A percentile compares a stretch with the other conserved stretches of the same genome.
These are phyloP conservation scores for Amylocystis lapponica DNA, from an alignment of 768 basidiomycete genomes.

Conservation along the genomic window DNA sequence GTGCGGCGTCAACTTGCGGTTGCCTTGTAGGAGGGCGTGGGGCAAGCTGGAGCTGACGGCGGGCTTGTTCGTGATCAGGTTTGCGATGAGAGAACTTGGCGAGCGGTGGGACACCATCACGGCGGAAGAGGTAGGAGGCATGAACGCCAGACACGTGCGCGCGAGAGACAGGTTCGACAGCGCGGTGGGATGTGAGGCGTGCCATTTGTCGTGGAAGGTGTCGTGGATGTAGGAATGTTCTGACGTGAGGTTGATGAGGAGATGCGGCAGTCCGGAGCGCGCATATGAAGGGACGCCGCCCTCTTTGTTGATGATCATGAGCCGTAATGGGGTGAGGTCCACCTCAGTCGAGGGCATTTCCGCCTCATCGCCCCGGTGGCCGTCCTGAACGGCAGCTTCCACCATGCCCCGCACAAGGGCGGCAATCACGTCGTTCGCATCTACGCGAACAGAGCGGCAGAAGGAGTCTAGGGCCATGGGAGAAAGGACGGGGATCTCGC, in stretches of 20 bases:
- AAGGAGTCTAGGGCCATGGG: conserved; percentile 91
- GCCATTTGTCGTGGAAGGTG: conserved; percentile 80
- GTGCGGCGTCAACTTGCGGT: conserved; percentile 78
- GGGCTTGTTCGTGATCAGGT: conserved; percentile 97
- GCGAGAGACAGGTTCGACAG: conserved; percentile 83
- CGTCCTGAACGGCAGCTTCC: conserved; percentile 45
- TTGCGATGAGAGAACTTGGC: conserved; percentile 90
- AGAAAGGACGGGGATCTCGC: conserved; percentile 94
- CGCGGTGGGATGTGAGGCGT: conserved; percentile 72
- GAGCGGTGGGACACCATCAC: conserved; percentile 98
- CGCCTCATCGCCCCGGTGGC: conserved; percentile 28
- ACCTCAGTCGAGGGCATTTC: conserved; percentile 41
- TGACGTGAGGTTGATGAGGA: conserved; percentile 88
- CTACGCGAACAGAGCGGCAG: conserved; percentile 79
- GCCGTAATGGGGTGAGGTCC: conserved; percentile 88
- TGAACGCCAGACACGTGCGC: conserved; percentile 79
- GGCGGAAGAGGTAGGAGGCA: conserved; percentile 92
- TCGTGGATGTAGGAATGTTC: conserved; percentile 81
- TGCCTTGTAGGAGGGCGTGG: conserved; percentile 85
- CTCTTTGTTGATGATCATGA: conserved; percentile 97
- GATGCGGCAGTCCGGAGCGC: conserved; percentile 88
- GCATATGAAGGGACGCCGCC: conserved; percentile 98
- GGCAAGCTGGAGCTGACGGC: conserved; percentile 93
- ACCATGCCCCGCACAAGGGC: conserved; percentile 85
- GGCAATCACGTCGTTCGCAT: conserved; percentile 83